Evolutionary conservation across 2,329 filamentous ascomycete species (phyloP).

Genomic region (Aspergillus carbonarius): DNA sequence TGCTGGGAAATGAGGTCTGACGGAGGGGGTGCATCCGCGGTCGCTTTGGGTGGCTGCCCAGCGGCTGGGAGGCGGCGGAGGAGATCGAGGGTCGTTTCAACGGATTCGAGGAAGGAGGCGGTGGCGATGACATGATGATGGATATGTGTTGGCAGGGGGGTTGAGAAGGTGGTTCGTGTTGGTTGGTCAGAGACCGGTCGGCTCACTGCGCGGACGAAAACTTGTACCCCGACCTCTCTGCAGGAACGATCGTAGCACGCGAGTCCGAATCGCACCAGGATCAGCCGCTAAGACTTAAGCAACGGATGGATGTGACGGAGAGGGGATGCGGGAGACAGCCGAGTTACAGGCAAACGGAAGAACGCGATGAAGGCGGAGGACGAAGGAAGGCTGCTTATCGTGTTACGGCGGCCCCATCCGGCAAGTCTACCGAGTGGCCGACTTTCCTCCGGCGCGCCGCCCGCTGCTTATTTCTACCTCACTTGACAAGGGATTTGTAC

Average conservation of each 20-base stretch:
- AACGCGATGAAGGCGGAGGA: neutral
- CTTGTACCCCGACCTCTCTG: neutral
- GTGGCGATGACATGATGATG: slow-evolving; percentile 42
- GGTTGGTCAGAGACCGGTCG: neutral
- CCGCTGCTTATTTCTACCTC: slow-evolving; percentile 1
- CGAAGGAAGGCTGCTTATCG: neutral
- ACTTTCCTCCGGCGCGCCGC: neutral
- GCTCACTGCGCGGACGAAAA: neutral
- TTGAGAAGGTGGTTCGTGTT: neutral
- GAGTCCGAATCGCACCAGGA: neutral
- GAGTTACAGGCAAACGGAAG: neutral
- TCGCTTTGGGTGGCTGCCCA: slow-evolving; percentile 30
- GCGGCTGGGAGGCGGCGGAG: slow-evolving; percentile 34
- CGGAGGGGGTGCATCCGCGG: slow-evolving; percentile 48
- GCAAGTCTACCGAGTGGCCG: slow-evolving; percentile 9
- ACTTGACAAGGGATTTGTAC: neutral
- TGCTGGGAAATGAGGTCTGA: slow-evolving; percentile 47
- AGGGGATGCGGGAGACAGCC: neutral
- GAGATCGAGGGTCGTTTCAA: slow-evolving; percentile 46
- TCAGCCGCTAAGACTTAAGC: neutral
- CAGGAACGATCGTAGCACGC: neutral
- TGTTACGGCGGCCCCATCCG: slow-evolving; percentile 3
- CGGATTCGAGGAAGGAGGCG: slow-evolving; percentile 32
- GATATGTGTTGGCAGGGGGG: neutral
- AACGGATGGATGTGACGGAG: neutral